Percentiles rank a stretch among this genome's conserved stretches.
Conservation (phyloP, 2,329 filamentous ascomycete genomes). For the Botrytis fabae region DNA sequence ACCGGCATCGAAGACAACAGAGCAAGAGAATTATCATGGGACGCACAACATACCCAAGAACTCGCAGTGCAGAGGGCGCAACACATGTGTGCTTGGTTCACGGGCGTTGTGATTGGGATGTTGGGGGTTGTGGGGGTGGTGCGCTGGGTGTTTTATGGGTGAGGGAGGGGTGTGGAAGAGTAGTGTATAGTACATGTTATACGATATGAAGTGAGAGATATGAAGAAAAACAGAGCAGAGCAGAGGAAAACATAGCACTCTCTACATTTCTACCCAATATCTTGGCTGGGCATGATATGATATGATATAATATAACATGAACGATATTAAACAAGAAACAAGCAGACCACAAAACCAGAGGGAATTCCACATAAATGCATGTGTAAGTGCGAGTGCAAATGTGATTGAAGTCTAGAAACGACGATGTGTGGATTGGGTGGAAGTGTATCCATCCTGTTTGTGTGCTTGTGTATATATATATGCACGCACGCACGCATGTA, state of each 20-base stretch:
- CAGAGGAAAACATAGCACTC: not conserved
- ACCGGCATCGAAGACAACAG: not conserved
- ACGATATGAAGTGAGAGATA: not conserved
- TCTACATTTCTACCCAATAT: too few species aligned
- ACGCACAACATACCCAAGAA: not conserved
- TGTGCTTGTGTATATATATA: not conserved
- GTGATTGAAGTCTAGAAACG: not conserved
- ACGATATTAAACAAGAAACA: too few species aligned
- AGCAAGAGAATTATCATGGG: not conserved
- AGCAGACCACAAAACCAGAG: too few species aligned
- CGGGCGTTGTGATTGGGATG: not conserved
- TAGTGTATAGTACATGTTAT: not conserved
- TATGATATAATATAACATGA: too few species aligned
- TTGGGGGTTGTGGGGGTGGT: not conserved
- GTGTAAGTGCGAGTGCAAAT: too few species aligned
- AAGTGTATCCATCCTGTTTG: not conserved
- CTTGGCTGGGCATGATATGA: too few species aligned
- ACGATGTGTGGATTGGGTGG: not conserved
- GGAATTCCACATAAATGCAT: not conserved
- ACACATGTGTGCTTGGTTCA: not conserved
- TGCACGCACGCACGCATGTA: too few species aligned
- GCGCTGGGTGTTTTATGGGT: not conserved
- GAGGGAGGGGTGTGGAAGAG: too few species aligned
- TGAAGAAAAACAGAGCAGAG: not conserved
- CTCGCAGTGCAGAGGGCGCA: not conserved